Evolutionary conservation across 495 filamentous ascomycete species (phyloP).

Genomic region (Podospora bellae-mahoneyi): DNA sequence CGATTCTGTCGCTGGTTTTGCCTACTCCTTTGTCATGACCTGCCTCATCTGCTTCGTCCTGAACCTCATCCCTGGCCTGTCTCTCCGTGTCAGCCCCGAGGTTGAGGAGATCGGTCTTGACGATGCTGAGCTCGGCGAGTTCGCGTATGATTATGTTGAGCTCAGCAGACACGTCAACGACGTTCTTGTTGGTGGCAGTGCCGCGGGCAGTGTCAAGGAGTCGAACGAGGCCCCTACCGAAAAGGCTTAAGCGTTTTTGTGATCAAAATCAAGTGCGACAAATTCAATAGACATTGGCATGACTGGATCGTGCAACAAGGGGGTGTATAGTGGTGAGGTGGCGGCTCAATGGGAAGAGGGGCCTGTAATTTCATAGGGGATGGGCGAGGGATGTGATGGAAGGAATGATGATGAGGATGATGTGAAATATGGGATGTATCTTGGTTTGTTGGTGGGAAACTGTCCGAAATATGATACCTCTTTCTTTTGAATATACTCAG

Average conservation of each 20-base stretch:
- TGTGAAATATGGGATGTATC: background rate
- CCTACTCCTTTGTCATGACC: conserved; percentile 86
- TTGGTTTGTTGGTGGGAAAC: too few relatives aligned
- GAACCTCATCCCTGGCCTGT: conserved; percentile 82
- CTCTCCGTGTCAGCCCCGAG: conserved; percentile 76
- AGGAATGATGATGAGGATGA: too few relatives aligned
- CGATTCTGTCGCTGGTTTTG: conserved; percentile 80
- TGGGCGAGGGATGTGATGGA: background rate
- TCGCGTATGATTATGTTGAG: conserved; percentile 98
- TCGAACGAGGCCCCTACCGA: background rate
- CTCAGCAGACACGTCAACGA: conserved; percentile 69
- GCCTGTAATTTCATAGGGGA: background rate
- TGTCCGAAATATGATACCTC: too few relatives aligned
- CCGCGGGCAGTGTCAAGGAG: conserved; percentile 30
- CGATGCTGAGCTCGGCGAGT: conserved; percentile 95
- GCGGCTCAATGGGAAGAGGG: background rate
- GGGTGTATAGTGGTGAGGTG: background rate
- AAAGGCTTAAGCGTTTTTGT: background rate
- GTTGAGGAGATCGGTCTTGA: conserved; percentile 92
- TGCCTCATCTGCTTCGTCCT: conserved; percentile 87
- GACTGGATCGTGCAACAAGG: background rate
- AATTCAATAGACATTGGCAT: background rate
- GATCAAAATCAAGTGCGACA: background rate
- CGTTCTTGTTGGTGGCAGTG: conserved; percentile 21
- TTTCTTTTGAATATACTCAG: too few relatives aligned